Evolutionary conservation across 192 early-diverging fungal species (phyloP).

Genomic region (Coemansia sp.): DNA sequence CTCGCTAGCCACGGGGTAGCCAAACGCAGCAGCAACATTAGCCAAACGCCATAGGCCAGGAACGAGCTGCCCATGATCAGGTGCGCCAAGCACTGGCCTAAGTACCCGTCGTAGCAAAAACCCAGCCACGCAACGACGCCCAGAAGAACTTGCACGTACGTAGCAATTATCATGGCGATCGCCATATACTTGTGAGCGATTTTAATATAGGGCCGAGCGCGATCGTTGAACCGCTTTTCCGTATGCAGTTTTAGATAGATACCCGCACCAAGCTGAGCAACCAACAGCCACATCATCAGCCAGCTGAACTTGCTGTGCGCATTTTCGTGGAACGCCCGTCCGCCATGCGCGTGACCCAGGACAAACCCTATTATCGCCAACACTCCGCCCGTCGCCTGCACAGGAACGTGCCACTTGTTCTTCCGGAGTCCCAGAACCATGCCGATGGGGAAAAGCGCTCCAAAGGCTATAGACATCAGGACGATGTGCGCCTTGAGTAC

Average conservation of each 20-base stretch:
- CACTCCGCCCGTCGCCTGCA: slow-evolving; percentile 54
- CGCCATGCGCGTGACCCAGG: slow-evolving; percentile 62
- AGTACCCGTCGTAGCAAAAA: slow-evolving; percentile 62
- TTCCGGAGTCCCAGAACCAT: slow-evolving; percentile 60
- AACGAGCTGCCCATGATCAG: slow-evolving; percentile 76
- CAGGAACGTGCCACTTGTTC: slow-evolving; percentile 63
- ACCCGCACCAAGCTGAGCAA: slow-evolving; percentile 55
- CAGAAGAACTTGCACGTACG: slow-evolving; percentile 65
- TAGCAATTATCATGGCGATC: slow-evolving; percentile 53
- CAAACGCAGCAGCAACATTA: slow-evolving; percentile 58
- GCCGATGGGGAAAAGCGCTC: slow-evolving; percentile 52
- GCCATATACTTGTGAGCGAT: slow-evolving; percentile 58
- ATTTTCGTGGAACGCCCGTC: slow-evolving; percentile 63
- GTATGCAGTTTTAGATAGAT: slow-evolving; percentile 64
- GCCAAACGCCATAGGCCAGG: slow-evolving; percentile 63
- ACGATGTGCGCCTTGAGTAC: slow-evolving; percentile 45
- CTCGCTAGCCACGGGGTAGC: slow-evolving; percentile 59
- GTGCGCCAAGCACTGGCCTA: slow-evolving; percentile 69
- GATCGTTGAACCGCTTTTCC: slow-evolving; percentile 56
- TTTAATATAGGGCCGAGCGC: slow-evolving; percentile 53
- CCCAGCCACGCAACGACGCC: slow-evolving; percentile 65
- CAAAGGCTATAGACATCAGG: slow-evolving; percentile 52
- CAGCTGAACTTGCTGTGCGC: slow-evolving; percentile 65
- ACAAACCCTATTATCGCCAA: slow-evolving; percentile 58
- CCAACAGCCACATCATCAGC: slow-evolving; percentile 59